These are phyloP conservation scores for Phaeosphaeriaceae sp. DNA, from an alignment of 2,329 filamentous ascomycete species.

Conservation along the genomic window DNA sequence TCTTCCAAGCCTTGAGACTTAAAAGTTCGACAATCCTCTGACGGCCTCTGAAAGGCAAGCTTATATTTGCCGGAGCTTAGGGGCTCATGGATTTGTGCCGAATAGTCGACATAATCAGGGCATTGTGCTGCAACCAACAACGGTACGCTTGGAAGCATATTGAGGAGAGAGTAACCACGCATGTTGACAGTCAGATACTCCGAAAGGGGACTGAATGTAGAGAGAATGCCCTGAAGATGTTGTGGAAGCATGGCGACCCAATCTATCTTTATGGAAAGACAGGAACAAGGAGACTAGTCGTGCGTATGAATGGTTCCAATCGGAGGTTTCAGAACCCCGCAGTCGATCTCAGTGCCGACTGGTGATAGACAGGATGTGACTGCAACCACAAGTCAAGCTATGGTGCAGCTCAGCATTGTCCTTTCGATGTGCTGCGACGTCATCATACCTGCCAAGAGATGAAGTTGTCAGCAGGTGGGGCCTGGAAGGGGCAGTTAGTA, in stretches of 20 bases:
- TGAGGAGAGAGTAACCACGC: conserved; percentile 26
- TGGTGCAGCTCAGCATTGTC: conserved; percentile 13
- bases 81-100: conserved; percentile 51
- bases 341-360: conserved; percentile 28
- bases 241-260: background rate
- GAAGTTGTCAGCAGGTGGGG: conserved; percentile 10
- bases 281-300: conserved; percentile 2
- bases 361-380: conserved; percentile 26
- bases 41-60: conserved; percentile 55
- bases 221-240: background rate
- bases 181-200: conserved; percentile 24
- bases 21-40: conserved; percentile 55
- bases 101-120: conserved; percentile 55
- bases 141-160: conserved; percentile 21
- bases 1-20: conserved; percentile 53
- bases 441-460: conserved; percentile 18
- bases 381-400: conserved; percentile 27
- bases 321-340: conserved; percentile 39
- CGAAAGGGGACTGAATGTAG: conserved; percentile 3
- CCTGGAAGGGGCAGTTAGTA: background rate
- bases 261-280: background rate
- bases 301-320: conserved; percentile 2
- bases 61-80: conserved; percentile 54
- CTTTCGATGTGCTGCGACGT: conserved; percentile 21
- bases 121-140: conserved; percentile 44